Evolutionary conservation across 164 flowering plant species (phyloP), one percentile per base, ranked within the genome.

Genomic region (Stephania japonica): DNA sequence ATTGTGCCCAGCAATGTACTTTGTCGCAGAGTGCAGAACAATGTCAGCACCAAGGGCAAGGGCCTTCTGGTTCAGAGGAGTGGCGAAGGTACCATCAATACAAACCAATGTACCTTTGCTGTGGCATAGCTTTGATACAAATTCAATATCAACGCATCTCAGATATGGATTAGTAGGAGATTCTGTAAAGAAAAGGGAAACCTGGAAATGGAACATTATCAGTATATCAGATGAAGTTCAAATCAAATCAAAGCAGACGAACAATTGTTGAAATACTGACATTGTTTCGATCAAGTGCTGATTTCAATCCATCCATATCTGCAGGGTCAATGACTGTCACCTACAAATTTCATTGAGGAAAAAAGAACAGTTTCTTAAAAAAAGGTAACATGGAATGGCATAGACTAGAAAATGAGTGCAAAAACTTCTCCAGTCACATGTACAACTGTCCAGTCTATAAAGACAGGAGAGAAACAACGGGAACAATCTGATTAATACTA

Each of bases 121-220:
- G 75, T 90, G 99, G 85, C 99, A 96, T 56, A 96, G 83, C 77
- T 90, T 86, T 71, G 99, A 91, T 65, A 96, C 97, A 83, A 90
- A 73, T 81, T 87, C 78, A 75, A 93, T 90, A 78, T 96, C 99
- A 71, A 96, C 91, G 78, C 97, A 91, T 78, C 98, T 86, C 62
- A 96, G 88, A 81, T 87, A 96, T 41, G 99, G 99, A 74, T 96
- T 96, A 38, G 99, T 96, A 62, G 99, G 99, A 72, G 97, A 93
- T 81, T 93, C 99, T 5, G 99, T 90, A 76, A 93, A 96, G 92
- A 91, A 96, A 70, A 96, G 92, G 27, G 88, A 75, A 27, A 91
- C 98, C 99, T 96, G 91, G 80, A 82, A 5, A 13, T 10, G 75
- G 1, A 70, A 61, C 23, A 38, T 10, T 59, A 26, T n/a, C 19